Evolutionary conservation across 139 green algal genomes (phyloP).

Genomic region (Tetraselmis chui): DNA sequence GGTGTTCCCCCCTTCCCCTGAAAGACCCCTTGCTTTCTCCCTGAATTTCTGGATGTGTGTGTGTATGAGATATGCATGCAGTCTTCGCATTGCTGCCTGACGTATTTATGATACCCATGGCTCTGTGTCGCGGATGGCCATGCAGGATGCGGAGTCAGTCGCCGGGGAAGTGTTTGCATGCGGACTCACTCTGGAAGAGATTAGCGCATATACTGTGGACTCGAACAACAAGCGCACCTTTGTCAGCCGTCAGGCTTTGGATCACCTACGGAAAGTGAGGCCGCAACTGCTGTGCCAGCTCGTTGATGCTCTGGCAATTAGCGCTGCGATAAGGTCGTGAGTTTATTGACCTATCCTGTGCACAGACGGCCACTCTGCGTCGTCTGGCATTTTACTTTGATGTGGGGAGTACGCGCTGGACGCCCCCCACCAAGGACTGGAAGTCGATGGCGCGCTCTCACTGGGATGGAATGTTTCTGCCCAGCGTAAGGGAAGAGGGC

Average conservation of each 20-base stretch:
- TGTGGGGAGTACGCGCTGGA: slow-evolving; percentile 39
- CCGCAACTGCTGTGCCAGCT: too few relatives aligned
- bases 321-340: too few relatives aligned
- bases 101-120: too few relatives aligned
- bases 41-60: too few relatives aligned
- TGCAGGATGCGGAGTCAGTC: not conserved
- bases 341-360: too few relatives aligned
- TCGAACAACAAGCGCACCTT: slow-evolving; percentile 68
- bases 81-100: too few relatives aligned
- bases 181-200: slow-evolving; percentile 69
- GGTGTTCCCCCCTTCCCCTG: slow-evolving; percentile 17
- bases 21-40: too few relatives aligned
- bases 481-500: slow-evolving; percentile 1
- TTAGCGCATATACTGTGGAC: slow-evolving; percentile 82
- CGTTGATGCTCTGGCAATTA: too few relatives aligned
- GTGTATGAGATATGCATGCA: too few relatives aligned
- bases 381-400: slow-evolving; percentile 78
- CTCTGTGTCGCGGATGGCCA: too few relatives aligned
- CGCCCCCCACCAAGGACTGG: slow-evolving; percentile 3
- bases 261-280: slow-evolving; percentile 75
- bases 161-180: slow-evolving; percentile 20
- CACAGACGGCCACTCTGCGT: slow-evolving; percentile 52
- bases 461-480: slow-evolving; percentile 72
- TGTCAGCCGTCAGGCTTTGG: slow-evolving; percentile 59
- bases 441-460: slow-evolving; percentile 28